Evolutionary conservation across 371 early-diverging fungal species (phyloP), one percentile per base, ranked within the genome.

Genomic region (Syncephalastrum monosporum): DNA sequence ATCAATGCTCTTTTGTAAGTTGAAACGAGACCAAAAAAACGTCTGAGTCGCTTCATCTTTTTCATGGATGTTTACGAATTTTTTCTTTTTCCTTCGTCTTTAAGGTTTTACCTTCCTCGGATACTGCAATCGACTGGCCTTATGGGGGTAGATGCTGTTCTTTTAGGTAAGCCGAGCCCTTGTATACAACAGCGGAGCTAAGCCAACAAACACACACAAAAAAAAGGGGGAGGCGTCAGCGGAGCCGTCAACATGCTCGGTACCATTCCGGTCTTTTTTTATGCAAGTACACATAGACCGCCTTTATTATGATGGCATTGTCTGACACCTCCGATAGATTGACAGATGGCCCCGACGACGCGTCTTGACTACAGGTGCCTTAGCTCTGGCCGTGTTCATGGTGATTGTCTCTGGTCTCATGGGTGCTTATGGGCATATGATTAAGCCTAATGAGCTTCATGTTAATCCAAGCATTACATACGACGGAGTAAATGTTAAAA

Each of bases 1-100:
- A 86, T 90, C 69, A 90, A 89, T 66, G 84, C 83, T 5, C 71
- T 88, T 42, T 74, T 90, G 87, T 89, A 87, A 62, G 67, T 59
- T 17, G 15, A 10, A 16, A n/a, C 2, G 15, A 27, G 17, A n/a
- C 7, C 8, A 23, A 42, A 7, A 16, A 1, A 44, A 45, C 13
- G 25, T 33, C 24, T 8, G 14, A 19, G 23, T 21, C 23, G 8
- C 4, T 23, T 19, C 13, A 16, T 13, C 1, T 42, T 5, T 21
- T 44, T 44, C 43, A n/a, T 12, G 38, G 38, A 10, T 33, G 38
- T 12, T 33, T 33, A 33, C 38, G 10, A 5, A 21, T 53, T 17
- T 41, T 41, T 48, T 46, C 5, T 27, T 27, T 46, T 47, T 21
- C 21, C 21, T 21, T 21, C 21, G 21, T 21, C 41, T 16, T 58